Conservation (phyloP, 2,329 filamentous ascomycete genomes). For the Verticillium alfalfae region DNA sequence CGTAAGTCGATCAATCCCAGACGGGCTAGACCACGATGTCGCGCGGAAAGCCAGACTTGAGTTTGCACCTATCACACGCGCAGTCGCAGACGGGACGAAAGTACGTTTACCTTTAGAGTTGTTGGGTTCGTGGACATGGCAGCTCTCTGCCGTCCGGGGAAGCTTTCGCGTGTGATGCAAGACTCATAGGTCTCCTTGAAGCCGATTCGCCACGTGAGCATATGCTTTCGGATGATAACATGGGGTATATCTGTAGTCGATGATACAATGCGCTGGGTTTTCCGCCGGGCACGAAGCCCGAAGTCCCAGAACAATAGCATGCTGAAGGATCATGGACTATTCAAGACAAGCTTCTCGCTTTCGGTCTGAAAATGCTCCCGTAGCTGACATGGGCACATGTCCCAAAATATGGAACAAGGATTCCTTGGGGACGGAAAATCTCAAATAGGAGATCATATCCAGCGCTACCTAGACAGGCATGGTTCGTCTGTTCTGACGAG, state of each 20-base stretch:
- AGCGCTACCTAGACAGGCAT: background rate
- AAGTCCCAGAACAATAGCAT: background rate
- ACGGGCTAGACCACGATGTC: background rate
- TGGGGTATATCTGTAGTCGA: background rate
- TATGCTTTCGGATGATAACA: background rate
- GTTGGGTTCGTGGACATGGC: background rate
- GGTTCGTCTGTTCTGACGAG: background rate
- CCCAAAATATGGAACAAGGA: no score
- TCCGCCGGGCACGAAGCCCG: background rate
- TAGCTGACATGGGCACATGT: background rate
- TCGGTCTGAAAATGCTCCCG: background rate
- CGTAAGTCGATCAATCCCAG: background rate
- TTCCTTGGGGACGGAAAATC: background rate
- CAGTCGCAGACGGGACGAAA: background rate
- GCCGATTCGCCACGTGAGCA: background rate
- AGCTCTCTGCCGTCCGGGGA: background rate
- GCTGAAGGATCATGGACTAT: background rate
- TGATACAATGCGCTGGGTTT: background rate
- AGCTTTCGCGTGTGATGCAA: background rate
- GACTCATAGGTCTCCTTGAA: background rate
- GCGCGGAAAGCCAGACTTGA: background rate
- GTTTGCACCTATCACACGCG: background rate
- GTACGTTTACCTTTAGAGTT: background rate
- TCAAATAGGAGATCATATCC: background rate
- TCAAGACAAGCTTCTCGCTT: no score